Evolutionary conservation across 768 basidiomycete genomes (phyloP).

Genomic region (Dacryopinax spathularia): DNA sequence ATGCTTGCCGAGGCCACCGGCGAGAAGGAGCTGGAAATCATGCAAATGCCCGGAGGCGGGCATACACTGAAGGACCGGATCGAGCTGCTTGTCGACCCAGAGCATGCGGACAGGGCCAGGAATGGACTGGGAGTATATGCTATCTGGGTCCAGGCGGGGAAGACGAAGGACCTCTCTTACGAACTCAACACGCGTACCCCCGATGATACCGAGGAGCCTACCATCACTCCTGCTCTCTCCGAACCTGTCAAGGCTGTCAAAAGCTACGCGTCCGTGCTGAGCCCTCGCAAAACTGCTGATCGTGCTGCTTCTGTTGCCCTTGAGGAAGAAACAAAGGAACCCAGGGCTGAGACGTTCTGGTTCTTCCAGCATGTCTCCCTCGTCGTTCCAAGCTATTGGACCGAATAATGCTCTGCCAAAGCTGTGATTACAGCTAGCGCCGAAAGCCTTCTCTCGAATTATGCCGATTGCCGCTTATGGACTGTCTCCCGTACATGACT

Average conservation of each 20-base stretch:
- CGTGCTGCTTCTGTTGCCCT: too few relatives aligned
- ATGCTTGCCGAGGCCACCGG: slow-evolving; percentile 27
- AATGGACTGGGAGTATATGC: slow-evolving; percentile 49
- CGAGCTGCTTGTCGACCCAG: slow-evolving; percentile 40
- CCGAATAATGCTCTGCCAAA: slow-evolving; percentile 15
- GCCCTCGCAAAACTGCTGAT: too few relatives aligned
- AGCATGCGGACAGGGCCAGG: slow-evolving; percentile 29
- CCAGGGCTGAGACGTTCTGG: slow-evolving; percentile 32
- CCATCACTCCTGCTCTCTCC: too few relatives aligned
- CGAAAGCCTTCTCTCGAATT: too few relatives aligned
- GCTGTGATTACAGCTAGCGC: too few relatives aligned
- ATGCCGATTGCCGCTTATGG: too few relatives aligned
- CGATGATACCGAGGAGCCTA: neutral
- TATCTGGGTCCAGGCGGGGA: slow-evolving; percentile 45
- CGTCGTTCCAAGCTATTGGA: slow-evolving; percentile 42
- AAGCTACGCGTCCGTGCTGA: neutral
- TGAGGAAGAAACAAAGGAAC: too few relatives aligned
- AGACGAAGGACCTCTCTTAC: neutral
- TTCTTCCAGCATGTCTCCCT: slow-evolving; percentile 44
- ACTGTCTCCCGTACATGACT: too few relatives aligned
- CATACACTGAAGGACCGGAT: slow-evolving; percentile 38
- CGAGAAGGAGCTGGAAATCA: slow-evolving; percentile 18
- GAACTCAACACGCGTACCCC: neutral
- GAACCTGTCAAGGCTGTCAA: neutral
- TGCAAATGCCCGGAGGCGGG: slow-evolving; percentile 17